Conservation (phyloP, 805 yeast species). For the Torulaspora indica region DNA sequence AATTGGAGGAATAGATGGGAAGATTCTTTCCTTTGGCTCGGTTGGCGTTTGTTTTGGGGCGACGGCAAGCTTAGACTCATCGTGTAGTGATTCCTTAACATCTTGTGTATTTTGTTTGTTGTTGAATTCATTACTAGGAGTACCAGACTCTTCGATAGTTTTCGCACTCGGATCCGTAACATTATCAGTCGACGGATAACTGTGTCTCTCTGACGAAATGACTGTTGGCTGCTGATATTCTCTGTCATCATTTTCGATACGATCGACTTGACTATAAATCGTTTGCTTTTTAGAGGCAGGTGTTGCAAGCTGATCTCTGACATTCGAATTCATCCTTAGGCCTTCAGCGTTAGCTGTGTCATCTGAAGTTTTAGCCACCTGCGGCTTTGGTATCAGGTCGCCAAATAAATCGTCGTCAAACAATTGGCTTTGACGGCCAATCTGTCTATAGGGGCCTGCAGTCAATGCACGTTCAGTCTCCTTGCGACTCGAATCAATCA, state of each 20-base stretch:
- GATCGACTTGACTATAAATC: not conserved
- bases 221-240: not conserved
- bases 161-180: not conserved
- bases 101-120: not conserved
- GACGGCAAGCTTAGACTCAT: not conserved
- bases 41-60: not conserved
- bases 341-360: not conserved
- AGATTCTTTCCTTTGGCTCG: not conserved
- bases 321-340: not conserved
- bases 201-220: not conserved
- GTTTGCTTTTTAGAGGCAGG: not conserved
- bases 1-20: slow-evolving; percentile 7
- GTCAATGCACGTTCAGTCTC: not conserved
- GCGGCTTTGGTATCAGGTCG: slow-evolving; percentile 16
- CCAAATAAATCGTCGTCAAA: slow-evolving; percentile 34
- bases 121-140: not conserved
- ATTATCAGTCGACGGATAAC: not conserved
- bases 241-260: not conserved
- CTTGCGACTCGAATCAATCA: not conserved
- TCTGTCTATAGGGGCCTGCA: slow-evolving; percentile 1
- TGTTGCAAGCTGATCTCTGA: not conserved
- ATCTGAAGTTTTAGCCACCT: not conserved
- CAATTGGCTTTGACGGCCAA: slow-evolving; percentile 22
- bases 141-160: not conserved
- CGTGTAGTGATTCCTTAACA: too few species aligned